phyloP scores from a whole-genome alignment of 1,139 yeast genomes.

The Blastobotrys proliferans region DNA sequence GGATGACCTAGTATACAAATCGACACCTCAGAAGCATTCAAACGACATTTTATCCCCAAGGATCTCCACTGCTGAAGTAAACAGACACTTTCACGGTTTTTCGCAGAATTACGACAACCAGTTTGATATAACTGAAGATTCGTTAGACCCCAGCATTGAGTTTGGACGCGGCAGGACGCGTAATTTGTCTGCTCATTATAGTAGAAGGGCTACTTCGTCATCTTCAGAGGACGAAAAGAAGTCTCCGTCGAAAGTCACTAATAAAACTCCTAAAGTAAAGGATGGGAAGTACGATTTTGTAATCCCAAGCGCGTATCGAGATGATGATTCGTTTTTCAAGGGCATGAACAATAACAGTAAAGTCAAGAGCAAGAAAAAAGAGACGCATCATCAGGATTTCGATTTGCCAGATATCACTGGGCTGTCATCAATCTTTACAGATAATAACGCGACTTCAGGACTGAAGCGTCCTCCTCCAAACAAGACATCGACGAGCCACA shows the following conservation, averaged over 20 bases:
- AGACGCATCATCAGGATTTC: conserved; percentile 9
- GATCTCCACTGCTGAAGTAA: conserved; percentile 20
- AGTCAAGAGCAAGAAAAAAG: background rate
- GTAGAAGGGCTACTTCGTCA: background rate
- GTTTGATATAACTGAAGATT: conserved; percentile 4
- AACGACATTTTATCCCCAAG: conserved; percentile 22
- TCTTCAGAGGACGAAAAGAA: background rate
- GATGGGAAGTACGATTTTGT: conserved; percentile 19
- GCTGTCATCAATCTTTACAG: conserved; percentile 25
- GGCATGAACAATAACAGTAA: conserved; percentile 2
- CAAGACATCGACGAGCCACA: conserved; percentile 18
- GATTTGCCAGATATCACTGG: conserved; percentile 27
- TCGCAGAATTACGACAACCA: conserved; percentile 17
- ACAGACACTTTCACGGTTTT: conserved; percentile 24
- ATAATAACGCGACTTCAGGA: conserved; percentile 18
- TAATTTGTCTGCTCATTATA: conserved; percentile 8
- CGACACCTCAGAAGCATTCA: background rate
- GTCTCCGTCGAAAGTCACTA: background rate
- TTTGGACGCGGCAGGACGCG: conserved; percentile 17
- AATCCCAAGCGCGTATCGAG: conserved; percentile 25
- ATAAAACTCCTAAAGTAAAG: conserved; percentile 6
- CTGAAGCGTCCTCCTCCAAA: no score
- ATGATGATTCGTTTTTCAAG: conserved; percentile 24
- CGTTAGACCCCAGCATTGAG: conserved; percentile 19
- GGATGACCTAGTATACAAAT: background rate